Evolutionary conservation across 1,284 basidiomycete genomes (phyloP), one percentile per base, ranked within the genome.

Genomic region (Ustilago tritici): DNA sequence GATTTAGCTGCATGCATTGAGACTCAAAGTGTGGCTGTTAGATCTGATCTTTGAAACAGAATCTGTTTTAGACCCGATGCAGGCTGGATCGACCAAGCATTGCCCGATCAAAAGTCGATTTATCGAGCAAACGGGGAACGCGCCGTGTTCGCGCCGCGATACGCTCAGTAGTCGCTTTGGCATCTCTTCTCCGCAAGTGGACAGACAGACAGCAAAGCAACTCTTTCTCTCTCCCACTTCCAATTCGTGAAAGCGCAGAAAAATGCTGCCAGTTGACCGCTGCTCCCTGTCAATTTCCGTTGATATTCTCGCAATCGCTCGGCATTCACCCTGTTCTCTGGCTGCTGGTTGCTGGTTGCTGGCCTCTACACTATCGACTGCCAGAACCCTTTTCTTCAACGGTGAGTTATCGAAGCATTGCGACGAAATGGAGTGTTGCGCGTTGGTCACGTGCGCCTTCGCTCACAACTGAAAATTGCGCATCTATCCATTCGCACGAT

Each of bases 221-320:
- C 11, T 40, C 11, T 28, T 28, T 28, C 23, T 28, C 23, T 28
- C 23, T 28, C 23, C 23, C 23, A 23, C 23, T 23, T 15, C 5
- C 40, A 49, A 49, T 11, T 50, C 31, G 28, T 50, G 47, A 50
- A 50, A 50, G 47, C 47, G n/a, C n/a, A 50, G 8, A 28, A 47
- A 28, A 28, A 19, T 47, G 46, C 46, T 23, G 46, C 46, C 19
- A 47, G 19, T 28, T 31, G 49, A 11, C 23, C 28, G 49, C 28
- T n/a, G 49, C 28, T 32, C 12, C 23, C 49, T 50, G 14, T 50
- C 49, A 46, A 46, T 46, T 10, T 7, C 41, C 7, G 0, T 38
- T 38, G 23, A 28, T 38, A 9, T 14, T 38, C 36, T 38, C 36
- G 36, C 14, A 46, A 50, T 50, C 28, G 23, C 31, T 32, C 49